Evolutionary conservation across 163 green algal genomes (phyloP).

Genomic region (Scenedesmus sp.): DNA sequence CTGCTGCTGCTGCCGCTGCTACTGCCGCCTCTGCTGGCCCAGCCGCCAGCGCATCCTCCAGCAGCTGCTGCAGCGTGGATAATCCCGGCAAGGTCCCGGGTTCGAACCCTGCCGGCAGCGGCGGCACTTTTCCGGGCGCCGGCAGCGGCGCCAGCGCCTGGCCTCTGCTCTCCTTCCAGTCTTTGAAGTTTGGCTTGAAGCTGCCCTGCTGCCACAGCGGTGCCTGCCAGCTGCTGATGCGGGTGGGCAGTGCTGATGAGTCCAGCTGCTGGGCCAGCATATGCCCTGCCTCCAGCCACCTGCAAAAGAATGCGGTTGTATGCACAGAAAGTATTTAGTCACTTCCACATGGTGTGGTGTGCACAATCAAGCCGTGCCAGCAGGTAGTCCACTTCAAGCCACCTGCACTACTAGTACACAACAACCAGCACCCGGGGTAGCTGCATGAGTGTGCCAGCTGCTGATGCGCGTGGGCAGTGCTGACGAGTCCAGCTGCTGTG

Average conservation of each 20-base stretch:
- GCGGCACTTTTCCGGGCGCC: slow-evolving; percentile 51
- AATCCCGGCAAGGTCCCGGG: slow-evolving; percentile 22
- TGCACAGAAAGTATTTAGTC: not conserved
- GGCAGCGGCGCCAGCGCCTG: slow-evolving; percentile 48
- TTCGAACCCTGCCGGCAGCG: slow-evolving; percentile 47
- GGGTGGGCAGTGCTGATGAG: too few species aligned
- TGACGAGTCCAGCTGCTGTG: not conserved
- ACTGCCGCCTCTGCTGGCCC: not conserved
- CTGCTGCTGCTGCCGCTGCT: slow-evolving; percentile 4
- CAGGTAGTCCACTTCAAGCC: slow-evolving; percentile 22
- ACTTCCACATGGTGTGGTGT: not conserved
- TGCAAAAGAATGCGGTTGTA: not conserved
- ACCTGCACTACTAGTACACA: not conserved
- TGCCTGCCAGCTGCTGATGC: slow-evolving; percentile 43
- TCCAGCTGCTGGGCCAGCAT: not conserved
- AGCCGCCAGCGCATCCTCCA: not conserved
- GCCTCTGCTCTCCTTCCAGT: slow-evolving; percentile 47
- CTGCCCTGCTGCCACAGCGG: slow-evolving; percentile 49
- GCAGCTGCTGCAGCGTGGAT: slow-evolving; percentile 17
- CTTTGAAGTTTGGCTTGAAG: slow-evolving; percentile 58
- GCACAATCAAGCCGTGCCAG: not conserved
- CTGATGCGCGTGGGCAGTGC: not conserved
- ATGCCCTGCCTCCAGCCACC: slow-evolving; percentile 39
- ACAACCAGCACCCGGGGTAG: too few species aligned
- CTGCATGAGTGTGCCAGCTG: not conserved